Base-by-base conservation (phyloP, 768 basidiomycete species). In the Termitomyces sp. region DNA sequence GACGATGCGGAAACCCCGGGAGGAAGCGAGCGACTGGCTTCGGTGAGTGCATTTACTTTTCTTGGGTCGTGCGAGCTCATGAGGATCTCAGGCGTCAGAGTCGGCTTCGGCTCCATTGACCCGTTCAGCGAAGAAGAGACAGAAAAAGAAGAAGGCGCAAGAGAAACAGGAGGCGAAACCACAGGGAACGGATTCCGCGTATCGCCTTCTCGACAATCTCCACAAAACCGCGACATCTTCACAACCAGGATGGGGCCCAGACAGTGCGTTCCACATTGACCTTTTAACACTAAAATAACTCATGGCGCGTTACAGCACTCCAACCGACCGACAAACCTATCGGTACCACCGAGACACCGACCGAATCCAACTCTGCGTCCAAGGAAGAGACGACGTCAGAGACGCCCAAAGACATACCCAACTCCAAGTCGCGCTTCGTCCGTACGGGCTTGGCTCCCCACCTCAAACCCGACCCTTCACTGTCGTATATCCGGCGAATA, bases 401-500 rank as follows among this genome's bases (percentile, higher is more conserved):
- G 1, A 37, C 37, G n/a, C 37, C 7, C 16, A 39, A n/a, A 36
- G 34, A 36, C 34, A 36, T 16, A 16, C 16, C 5, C 7, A 6
- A n/a, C 20, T 7, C 18, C 2, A 22, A 4, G 36, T 10, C 2
- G 1, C 42, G 18, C 18, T 26, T 57, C 32, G 6, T 0, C n/a
- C 56, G 50, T 1, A 6, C 56, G 4, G 13, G n/a, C n/a, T 3
- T 7, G 7, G 51, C 57, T 0, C 57, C 57, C 0, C 51, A 58
- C 32, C 48, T 51, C 31, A 26, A 27, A 29, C 36, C 34, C 18
- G 6, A 22, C 22, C 8, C 44, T 13, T 16, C 29, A 56, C 61
- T 67, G 27, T 50, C 57, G 7, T 71, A 69, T 48, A 64, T 63
- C n/a, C 64, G 69, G 29, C 72, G 68, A 34, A 66, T 71, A 29